phyloP scores from a whole-genome alignment of 805 yeast genomes.

The Cyberlindnera euphorbiae region DNA sequence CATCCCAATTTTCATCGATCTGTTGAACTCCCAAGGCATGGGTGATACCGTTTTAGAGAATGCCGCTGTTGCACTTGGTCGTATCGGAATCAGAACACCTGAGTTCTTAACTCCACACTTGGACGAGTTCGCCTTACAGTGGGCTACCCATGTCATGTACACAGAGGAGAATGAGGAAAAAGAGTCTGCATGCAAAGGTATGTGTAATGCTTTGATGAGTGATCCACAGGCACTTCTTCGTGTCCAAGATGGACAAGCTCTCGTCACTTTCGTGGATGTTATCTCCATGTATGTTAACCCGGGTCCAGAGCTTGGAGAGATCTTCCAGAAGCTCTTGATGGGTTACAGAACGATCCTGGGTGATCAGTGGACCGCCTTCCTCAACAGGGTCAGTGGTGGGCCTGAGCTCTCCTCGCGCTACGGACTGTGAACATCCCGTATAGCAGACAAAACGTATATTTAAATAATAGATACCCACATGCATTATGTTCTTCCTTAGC shows the following conservation, averaged over 20 bases:
- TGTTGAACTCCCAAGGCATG: slow-evolving; percentile 53
- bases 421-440: no score
- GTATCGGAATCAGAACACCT: slow-evolving; percentile 67
- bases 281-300: slow-evolving; percentile 53
- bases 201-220: slow-evolving; percentile 60
- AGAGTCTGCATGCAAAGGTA: slow-evolving; percentile 80
- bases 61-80: slow-evolving; percentile 83
- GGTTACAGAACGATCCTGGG: slow-evolving; percentile 48
- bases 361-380: slow-evolving; percentile 27
- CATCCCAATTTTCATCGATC: slow-evolving; percentile 51
- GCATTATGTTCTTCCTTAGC: no score
- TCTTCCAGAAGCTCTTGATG: slow-evolving; percentile 39
- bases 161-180: slow-evolving; percentile 83
- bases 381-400: slow-evolving; percentile 19
- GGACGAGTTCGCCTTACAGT: slow-evolving; percentile 51
- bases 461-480: no score
- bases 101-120: slow-evolving; percentile 55
- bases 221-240: slow-evolving; percentile 57
- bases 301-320: slow-evolving; percentile 37
- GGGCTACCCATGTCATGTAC: slow-evolving; percentile 68
- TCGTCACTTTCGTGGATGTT: slow-evolving; percentile 53
- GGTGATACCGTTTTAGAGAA: slow-evolving; percentile 69
- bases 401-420: slow-evolving; percentile 17
- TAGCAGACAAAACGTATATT: no score
- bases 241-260: slow-evolving; percentile 35